Conservation (phyloP, 1,284 basidiomycete species). For the Cryptococcus wingfieldii region DNA sequence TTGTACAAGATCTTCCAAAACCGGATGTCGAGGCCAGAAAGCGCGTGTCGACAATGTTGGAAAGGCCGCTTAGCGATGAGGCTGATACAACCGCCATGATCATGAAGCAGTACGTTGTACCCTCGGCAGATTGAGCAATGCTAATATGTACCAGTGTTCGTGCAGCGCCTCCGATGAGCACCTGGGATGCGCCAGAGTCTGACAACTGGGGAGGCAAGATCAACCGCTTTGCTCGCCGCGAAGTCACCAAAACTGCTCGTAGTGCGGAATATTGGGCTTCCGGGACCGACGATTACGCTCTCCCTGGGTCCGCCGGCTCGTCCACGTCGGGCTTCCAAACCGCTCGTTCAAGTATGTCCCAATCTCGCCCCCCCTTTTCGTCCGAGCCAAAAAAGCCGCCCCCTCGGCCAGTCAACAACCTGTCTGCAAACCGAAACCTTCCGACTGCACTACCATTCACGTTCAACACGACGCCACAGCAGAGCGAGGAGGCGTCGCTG, state of each 20-base stretch:
- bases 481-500: conserved; percentile 18
- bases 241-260: conserved; percentile 38
- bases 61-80: conserved; percentile 29
- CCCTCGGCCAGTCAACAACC: conserved; percentile 20
- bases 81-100: conserved; percentile 33
- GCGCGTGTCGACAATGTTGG: conserved; percentile 33
- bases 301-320: conserved; percentile 22
- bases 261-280: conserved; percentile 46
- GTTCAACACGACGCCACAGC: conserved; percentile 22
- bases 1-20: conserved; percentile 27
- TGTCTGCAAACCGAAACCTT: conserved; percentile 30
- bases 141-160: conserved; percentile 24
- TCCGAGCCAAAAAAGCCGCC: conserved; percentile 21
- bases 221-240: conserved; percentile 38
- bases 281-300: conserved; percentile 42
- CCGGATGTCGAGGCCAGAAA: conserved; percentile 29
- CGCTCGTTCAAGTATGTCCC: conserved; percentile 7
- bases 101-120: conserved; percentile 35
- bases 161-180: conserved; percentile 39
- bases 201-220: conserved; percentile 15
- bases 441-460: conserved; percentile 40
- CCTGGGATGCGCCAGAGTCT: conserved; percentile 40
- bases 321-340: conserved; percentile 17
- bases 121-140: not conserved
- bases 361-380: conserved; percentile 5